A percentile compares a stretch with the other conserved stretches of the same genome.
Evolutionary conservation across 2,329 filamentous ascomycete genomes (phyloP).

Genomic region (Claviceps pusilla): DNA sequence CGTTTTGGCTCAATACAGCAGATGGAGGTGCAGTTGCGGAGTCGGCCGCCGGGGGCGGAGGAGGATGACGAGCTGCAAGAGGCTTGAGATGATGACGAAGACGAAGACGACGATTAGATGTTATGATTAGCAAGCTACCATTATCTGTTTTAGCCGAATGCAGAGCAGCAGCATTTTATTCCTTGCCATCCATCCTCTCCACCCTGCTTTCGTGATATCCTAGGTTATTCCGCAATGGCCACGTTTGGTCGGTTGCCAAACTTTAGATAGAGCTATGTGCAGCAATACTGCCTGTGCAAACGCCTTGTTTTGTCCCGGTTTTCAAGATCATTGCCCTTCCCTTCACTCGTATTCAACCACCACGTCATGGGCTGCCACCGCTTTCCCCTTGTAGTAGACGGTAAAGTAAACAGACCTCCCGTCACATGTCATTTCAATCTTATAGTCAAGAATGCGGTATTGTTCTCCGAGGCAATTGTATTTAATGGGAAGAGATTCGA

Average conservation of each 20-base stretch:
- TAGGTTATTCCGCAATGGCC: not conserved
- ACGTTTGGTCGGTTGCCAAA: not conserved
- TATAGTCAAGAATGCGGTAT: not conserved
- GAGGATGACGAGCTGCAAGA: slow-evolving; percentile 5
- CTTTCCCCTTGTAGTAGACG: not conserved
- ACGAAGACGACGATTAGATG: not conserved
- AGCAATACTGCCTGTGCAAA: not conserved
- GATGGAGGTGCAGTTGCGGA: slow-evolving; percentile 1
- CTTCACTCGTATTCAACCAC: not conserved
- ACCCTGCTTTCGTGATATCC: not conserved
- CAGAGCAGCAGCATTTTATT: no score
- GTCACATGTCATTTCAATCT: slow-evolving; percentile 2
- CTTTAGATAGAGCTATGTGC: not conserved
- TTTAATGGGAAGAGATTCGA: not conserved
- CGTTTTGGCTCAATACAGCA: not conserved
- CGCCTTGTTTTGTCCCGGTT: not conserved
- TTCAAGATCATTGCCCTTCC: no score
- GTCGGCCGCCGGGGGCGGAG: slow-evolving; percentile 3
- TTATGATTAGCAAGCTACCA: slow-evolving; percentile 1
- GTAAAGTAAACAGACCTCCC: not conserved
- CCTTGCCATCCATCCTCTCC: not conserved
- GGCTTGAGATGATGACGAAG: not conserved
- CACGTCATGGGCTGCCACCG: not conserved
- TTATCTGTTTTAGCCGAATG: not conserved
- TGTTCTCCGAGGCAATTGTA: not conserved